Percentiles rank a stretch among this genome's conserved stretches.
phyloP scores from a whole-genome alignment of 2,329 filamentous ascomycete genomes.

The Diatrype stigma region DNA sequence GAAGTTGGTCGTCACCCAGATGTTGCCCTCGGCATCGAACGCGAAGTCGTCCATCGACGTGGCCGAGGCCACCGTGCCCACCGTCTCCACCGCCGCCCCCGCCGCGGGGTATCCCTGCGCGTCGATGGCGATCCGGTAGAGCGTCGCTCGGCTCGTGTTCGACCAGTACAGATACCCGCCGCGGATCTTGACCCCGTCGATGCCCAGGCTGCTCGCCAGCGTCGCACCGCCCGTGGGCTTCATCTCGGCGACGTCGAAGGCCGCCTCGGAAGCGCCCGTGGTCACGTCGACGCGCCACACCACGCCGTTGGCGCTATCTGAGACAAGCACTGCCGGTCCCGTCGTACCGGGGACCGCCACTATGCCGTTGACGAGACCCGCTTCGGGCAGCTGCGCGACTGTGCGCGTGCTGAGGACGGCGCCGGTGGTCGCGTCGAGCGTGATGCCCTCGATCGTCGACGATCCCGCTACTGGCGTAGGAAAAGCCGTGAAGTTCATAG shows the following conservation, averaged over 20 bases:
- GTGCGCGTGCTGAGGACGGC: constrained; percentile 13
- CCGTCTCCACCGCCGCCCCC: constrained; percentile 9
- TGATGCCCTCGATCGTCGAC: constrained; percentile 15
- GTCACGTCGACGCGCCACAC: constrained; percentile 22
- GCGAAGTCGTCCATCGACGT: constrained; percentile 23
- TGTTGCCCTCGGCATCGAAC: constrained; percentile 10
- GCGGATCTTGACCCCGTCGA: constrained; percentile 25
- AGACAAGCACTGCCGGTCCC: constrained; percentile 17
- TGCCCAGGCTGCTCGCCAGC: constrained; percentile 11
- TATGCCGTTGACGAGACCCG: constrained; percentile 21
- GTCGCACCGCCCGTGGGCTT: constrained; percentile 7
- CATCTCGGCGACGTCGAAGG: constrained; percentile 19
- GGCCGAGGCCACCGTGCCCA: constrained; percentile 5
- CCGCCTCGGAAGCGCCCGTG: constrained; percentile 13
- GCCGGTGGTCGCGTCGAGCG: constrained; percentile 3
- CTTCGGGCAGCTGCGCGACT: constrained; percentile 11
- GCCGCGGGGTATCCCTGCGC: constrained; percentile 8
- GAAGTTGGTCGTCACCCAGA: constrained; percentile 16
- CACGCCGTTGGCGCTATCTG: constrained; percentile 21
- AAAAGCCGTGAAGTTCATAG: constrained; percentile 4
- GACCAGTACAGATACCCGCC: constrained; percentile 24
- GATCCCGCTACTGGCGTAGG: constrained; percentile 9
- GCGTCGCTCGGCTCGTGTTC: constrained; percentile 13
- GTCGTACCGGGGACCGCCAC: constrained; percentile 12
- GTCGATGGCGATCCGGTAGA: constrained; percentile 16